Percentiles rank a stretch among this genome's conserved stretches.
Conservation (phyloP, 495 filamentous ascomycete species). For the Penicillium daleae region DNA sequence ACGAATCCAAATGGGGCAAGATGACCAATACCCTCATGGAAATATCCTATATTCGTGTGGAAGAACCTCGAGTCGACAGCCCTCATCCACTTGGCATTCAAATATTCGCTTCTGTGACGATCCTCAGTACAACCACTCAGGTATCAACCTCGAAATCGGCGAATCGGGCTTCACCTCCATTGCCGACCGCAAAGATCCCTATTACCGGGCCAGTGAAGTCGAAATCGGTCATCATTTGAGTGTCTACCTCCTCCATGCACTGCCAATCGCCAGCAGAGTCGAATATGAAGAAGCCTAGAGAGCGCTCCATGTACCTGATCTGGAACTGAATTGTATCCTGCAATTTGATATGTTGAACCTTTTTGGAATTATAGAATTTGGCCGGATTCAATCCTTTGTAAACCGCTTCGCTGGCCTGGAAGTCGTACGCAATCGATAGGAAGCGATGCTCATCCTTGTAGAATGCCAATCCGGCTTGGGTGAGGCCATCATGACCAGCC, state of each 20-base stretch:
- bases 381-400: conserved; percentile 12
- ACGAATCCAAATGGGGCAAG: too few species aligned
- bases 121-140: not conserved
- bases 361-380: not conserved
- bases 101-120: not conserved
- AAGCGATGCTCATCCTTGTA: conserved; percentile 30
- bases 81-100: not conserved
- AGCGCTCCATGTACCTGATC: conserved; percentile 5
- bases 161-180: conserved; percentile 2
- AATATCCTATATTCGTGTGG: not conserved
- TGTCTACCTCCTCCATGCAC: conserved; percentile 14
- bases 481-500: not conserved
- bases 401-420: not conserved
- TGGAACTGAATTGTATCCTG: conserved; percentile 8
- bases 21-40: not conserved
- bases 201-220: conserved; percentile 29
- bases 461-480: conserved; percentile 15
- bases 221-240: conserved; percentile 17
- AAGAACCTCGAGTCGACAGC: not conserved
- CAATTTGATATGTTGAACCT: not conserved
- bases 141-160: conserved; percentile 1
- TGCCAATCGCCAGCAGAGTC: not conserved
- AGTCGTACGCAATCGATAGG: conserved; percentile 9
- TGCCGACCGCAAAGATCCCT: conserved; percentile 22
- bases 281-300: not conserved